Evolutionary conservation across 1,139 yeast genomes (phyloP).

Genomic region (Schwanniomyces etchellsii): DNA sequence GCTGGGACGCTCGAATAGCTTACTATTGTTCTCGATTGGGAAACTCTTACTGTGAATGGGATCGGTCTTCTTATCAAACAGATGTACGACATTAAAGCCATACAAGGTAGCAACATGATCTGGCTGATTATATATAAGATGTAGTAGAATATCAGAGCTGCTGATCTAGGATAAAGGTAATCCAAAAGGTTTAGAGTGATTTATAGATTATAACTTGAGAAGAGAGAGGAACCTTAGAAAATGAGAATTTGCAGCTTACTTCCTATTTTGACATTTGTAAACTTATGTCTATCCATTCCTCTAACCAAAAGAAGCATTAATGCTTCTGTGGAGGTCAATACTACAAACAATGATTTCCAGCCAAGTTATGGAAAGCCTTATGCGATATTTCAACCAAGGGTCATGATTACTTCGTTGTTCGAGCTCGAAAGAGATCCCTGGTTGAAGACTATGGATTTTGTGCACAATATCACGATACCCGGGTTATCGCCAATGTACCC

Average conservation of each 20-base stretch:
- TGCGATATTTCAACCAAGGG: conserved; percentile 47
- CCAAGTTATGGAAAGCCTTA: conserved; percentile 28
- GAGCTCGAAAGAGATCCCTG: conserved; percentile 50
- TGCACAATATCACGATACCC: conserved; percentile 52
- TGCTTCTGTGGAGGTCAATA: conserved; percentile 3
- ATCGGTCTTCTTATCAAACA: no score
- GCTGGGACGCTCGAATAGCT: no score
- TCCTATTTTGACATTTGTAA: not conserved
- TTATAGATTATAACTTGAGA: no score
- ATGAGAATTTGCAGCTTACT: not conserved
- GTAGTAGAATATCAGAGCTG: no score
- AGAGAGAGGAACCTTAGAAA: no score
- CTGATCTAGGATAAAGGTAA: no score
- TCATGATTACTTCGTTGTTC: conserved; percentile 54
- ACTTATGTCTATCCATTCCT: not conserved
- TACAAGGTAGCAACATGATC: no score
- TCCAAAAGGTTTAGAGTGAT: no score
- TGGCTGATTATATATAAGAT: no score
- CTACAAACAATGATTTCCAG: conserved; percentile 15
- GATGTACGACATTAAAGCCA: no score
- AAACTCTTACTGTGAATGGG: no score
- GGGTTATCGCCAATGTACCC: conserved; percentile 63
- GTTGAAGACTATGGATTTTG: conserved; percentile 40
- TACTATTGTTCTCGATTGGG: no score
- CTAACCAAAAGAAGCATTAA: conserved; percentile 5